phyloP scores from a whole-genome alignment of 768 basidiomycete genomes.

The Auriscalpium orientale region DNA sequence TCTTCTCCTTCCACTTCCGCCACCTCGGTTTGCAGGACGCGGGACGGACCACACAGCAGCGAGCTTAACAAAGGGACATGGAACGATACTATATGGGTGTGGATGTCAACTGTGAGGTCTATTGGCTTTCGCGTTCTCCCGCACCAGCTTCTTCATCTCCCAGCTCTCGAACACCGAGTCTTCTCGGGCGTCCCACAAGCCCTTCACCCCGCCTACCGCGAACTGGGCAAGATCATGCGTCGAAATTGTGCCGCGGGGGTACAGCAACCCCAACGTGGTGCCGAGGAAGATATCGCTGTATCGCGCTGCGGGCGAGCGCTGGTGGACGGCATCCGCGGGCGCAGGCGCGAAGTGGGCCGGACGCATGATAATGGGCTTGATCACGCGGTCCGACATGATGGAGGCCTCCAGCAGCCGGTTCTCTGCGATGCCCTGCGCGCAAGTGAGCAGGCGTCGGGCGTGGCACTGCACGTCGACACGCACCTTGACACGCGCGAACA shows the following conservation, averaged over 20 bases:
- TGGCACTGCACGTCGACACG: not conserved
- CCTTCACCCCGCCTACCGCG: conserved; percentile 8
- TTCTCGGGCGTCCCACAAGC: conserved; percentile 5
- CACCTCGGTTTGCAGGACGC: no score
- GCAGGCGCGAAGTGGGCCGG: conserved; percentile 15
- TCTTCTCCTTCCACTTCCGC: no score
- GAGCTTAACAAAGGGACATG: no score
- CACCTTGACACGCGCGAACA: conserved; percentile 22
- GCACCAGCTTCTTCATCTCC: conserved; percentile 9
- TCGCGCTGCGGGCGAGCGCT: conserved; percentile 3
- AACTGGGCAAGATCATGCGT: conserved; percentile 7
- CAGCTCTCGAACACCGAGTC: conserved; percentile 6
- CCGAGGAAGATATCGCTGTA: conserved; percentile 3
- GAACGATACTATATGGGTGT: no score
- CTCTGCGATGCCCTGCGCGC: not conserved
- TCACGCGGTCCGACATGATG: conserved; percentile 2
- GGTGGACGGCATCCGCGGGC: conserved; percentile 7
- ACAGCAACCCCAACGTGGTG: conserved; percentile 1
- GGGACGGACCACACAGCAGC: no score
- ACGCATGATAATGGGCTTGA: conserved; percentile 6
- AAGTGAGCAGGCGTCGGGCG: no score
- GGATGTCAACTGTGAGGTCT: not conserved
- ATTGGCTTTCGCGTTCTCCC: not conserved
- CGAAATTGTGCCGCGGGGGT: not conserved
- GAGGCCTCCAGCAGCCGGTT: conserved; percentile 6